Evolutionary conservation across 257 asterid species (phyloP), one percentile per base, ranked within the genome.

Genomic region (Nicotiana undulata): DNA sequence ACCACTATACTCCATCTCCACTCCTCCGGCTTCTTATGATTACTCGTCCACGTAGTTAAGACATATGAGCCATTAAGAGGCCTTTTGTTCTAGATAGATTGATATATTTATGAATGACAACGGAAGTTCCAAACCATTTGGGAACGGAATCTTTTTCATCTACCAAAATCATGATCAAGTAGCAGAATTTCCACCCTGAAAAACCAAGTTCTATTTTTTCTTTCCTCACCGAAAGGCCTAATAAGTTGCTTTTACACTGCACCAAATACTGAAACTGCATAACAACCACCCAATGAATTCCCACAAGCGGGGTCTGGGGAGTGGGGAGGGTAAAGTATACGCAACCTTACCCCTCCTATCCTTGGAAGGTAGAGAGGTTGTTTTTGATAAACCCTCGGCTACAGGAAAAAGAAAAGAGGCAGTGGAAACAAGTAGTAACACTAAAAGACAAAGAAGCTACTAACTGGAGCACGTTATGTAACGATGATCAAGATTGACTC

Each of bases 171-270:
- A 46, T 12, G 46, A 72, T 22, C 10, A 37, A n/a, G 55, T 20
- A 22, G 59, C 56, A 72, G 1, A 44, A 72, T 72, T 72, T 46
- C 53, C 53, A 72, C 15, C 37, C 49, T 44, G 22, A 24, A 20
- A 40, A 12, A 46, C 7, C 40, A 15, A 72, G 22, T 72, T 72
- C 0, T 3, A 40, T 15, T 37, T 68, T 68, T 72, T 72, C 59
- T 70, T 46, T 70, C 22, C 78, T 46, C 78, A 72, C 78, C 78
- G 22, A 58, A 24, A 46, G 59, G 40, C 59, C 37, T 72, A 72
- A 51, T 22, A 72, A 72, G 78, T 46, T 46, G 78, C 78, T 46
- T 72, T 72, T 46, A 72, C 78, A 44, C 60, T 46, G 59, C 34
- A 72, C 60, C 18, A 55, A 46, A 24, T 22, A 72, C 1, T 6